phyloP scores from a whole-genome alignment of 345 rosid species.

The Hypericum androsaemum region DNA sequence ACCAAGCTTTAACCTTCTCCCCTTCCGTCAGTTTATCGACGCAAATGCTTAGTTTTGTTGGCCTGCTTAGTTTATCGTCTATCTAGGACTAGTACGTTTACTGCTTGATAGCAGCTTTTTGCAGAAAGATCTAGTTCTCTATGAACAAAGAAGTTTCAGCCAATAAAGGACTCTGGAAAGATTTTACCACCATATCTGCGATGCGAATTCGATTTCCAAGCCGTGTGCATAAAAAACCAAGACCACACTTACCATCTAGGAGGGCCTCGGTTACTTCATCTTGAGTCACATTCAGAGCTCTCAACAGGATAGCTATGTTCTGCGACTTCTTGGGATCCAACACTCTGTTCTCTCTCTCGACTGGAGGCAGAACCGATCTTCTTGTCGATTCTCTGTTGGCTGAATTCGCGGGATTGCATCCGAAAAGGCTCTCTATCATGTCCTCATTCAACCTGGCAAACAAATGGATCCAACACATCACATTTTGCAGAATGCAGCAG shows the following conservation, averaged over 20 bases:
- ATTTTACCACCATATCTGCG: too few species aligned
- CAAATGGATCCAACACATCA: conserved; percentile 9
- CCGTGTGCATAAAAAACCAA: conserved; percentile 8
- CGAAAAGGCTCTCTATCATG: conserved; percentile 92
- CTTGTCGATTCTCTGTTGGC: conserved; percentile 53
- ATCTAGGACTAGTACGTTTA: too few species aligned
- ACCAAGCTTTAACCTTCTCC: too few species aligned
- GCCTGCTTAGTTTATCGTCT: too few species aligned
- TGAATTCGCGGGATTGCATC: conserved; percentile 62
- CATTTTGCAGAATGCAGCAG: conserved; percentile 3
- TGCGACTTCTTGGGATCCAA: conserved; percentile 96
- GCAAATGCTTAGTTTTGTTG: too few species aligned
- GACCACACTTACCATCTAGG: conserved; percentile 63
- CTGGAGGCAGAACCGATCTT: conserved; percentile 58
- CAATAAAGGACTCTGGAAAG: too few species aligned
- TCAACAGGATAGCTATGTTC: conserved; percentile 86
- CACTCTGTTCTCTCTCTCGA: conserved; percentile 74
- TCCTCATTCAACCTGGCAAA: conserved; percentile 74
- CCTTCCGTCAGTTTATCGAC: too few species aligned
- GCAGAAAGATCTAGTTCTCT: too few species aligned
- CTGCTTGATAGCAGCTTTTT: too few species aligned
- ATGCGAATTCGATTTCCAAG: background rate
- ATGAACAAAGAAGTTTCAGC: too few species aligned
- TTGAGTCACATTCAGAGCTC: conserved; percentile 87
- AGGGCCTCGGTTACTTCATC: conserved; percentile 97